These are phyloP conservation scores for Nitzschia palea DNA, from an alignment of 108 stramenopile species.

Conservation along the genomic window DNA sequence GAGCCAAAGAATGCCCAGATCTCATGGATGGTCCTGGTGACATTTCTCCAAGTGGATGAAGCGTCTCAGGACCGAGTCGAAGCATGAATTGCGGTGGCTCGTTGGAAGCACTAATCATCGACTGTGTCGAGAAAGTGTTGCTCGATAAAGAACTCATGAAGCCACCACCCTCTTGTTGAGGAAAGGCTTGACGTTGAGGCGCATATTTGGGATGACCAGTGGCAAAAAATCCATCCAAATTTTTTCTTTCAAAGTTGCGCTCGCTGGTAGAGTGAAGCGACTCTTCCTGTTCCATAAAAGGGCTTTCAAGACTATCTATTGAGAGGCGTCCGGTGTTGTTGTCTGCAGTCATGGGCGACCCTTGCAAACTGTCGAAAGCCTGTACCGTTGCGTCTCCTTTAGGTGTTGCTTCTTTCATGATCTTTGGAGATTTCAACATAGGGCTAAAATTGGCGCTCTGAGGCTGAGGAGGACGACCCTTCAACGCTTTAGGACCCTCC, in stretches of 20 bases:
- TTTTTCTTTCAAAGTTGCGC: background rate
- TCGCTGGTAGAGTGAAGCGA: constrained; percentile 33
- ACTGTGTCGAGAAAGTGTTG: constrained; percentile 13
- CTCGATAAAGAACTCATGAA: constrained; percentile 26
- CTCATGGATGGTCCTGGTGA: constrained; percentile 35
- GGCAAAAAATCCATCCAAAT: constrained; percentile 19
- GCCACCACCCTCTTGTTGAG: constrained; percentile 9
- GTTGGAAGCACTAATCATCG: constrained; percentile 17
- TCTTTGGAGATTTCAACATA: constrained; percentile 3
- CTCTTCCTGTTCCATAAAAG: constrained; percentile 17
- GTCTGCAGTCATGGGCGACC: background rate
- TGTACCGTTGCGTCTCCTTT: background rate
- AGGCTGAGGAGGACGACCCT: constrained; percentile 11
- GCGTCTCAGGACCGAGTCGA: background rate
- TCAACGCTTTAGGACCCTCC: background rate
- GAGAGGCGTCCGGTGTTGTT: constrained; percentile 6
- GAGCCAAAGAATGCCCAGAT: constrained; percentile 27
- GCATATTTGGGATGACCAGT: constrained; percentile 17
- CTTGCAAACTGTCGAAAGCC: constrained; percentile 1
- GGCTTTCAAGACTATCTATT: constrained; percentile 15
- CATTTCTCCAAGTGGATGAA: constrained; percentile 8
- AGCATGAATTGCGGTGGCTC: background rate
- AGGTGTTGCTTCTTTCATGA: background rate
- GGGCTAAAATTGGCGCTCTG: background rate
- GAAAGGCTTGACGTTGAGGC: constrained; percentile 3